Evolutionary conservation across 208 protist species (phyloP).

Genomic region (Angomonas deanei): DNA sequence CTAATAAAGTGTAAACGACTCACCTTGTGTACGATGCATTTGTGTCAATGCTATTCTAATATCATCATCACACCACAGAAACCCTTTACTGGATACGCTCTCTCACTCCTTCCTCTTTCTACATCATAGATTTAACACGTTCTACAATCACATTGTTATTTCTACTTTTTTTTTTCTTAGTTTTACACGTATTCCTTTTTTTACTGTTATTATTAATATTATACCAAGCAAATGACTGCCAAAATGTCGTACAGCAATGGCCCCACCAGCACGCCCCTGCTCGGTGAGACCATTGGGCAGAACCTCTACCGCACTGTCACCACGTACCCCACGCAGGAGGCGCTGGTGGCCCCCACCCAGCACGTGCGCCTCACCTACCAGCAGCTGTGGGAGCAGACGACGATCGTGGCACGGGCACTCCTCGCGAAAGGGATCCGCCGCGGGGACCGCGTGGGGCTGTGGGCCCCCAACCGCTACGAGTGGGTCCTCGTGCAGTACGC

Average conservation of each 20-base stretch:
- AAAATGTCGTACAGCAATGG: background rate
- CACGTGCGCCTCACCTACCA: background rate
- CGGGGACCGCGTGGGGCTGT: background rate
- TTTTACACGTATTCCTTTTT: no score
- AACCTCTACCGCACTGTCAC: background rate
- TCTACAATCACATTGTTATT: no score
- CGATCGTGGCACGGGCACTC: background rate
- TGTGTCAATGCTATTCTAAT: no score
- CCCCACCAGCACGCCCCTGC: background rate
- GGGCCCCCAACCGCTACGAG: background rate
- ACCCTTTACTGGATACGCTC: no score
- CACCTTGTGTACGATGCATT: no score
- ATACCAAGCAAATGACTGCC: background rate
- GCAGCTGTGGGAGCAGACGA: constrained; percentile 2
- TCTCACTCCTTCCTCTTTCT: no score
- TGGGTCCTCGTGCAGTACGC: constrained; percentile 1
- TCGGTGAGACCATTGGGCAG: background rate
- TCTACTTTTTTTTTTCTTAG: no score
- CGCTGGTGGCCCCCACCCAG: background rate
- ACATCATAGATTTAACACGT: no score
- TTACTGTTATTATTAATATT: no score
- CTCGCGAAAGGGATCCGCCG: background rate
- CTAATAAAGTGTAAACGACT: no score
- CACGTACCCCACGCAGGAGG: background rate
- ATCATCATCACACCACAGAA: no score